Evolutionary conservation across 2,329 filamentous ascomycete genomes (phyloP), one percentile per base, ranked within the genome.

Genomic region (Pseudogymnoascus sp.): DNA sequence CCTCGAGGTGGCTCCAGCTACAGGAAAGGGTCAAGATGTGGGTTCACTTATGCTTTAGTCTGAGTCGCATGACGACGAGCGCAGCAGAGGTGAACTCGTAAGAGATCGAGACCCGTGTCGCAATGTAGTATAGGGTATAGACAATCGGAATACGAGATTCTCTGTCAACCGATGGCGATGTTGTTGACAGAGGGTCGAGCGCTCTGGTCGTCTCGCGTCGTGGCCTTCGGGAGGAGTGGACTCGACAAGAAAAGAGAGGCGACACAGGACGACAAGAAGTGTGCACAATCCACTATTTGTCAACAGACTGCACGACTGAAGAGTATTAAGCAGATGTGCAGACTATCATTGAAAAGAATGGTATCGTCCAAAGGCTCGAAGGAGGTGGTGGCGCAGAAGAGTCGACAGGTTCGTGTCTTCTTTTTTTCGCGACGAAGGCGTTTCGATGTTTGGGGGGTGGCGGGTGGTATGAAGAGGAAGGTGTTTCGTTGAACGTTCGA

Each of bases 41-140:
- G 67, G 67, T 74, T 73, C 71, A 73, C 71, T 68, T 68, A 68
- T 70, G 65, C 66, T 66, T 69, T 62, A 65, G 66, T 69, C 71
- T 69, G 72, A 72, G 70, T 72, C 72, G 72, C 72, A 74, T 74
- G 72, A 72, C 72, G 72, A 73, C 72, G 71, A 71, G 67, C 67
- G 68, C 55, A 58, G 35, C 67, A 64, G 67, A 66, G 65, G 55
- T 59, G 62, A 62, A 66, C 66, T 62, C 25, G 62, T 52, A 45
- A 35, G 45, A 58, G 28, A 28, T 49, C 42, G 42, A 49, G 42
- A 49, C 42, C 42, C 42, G 42, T 16, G 42, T 49, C 42, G 42
- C 42, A 49, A 28, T 49, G 42, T 49, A 49, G 42, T 49, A 28
- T n/a, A 49, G 42, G 42, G 23, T 49, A 16, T 49, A 9, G 42